These are phyloP conservation scores for Podosphaera xanthii DNA, from an alignment of 2,329 filamentous ascomycete species.

Conservation along the genomic window DNA sequence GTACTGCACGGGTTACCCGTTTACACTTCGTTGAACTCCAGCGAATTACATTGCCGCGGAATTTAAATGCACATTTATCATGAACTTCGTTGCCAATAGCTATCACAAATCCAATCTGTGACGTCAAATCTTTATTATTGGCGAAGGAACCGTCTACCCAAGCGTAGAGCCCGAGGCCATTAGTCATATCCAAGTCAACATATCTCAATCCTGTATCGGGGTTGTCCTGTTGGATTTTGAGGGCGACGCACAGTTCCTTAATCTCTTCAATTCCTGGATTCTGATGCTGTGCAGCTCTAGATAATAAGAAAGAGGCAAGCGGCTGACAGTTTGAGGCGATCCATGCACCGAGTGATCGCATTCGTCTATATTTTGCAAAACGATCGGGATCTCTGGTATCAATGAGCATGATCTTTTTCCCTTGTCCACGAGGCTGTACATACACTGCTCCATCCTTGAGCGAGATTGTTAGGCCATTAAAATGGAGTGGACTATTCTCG, in stretches of 20 bases:
- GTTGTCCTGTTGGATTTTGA: neutral
- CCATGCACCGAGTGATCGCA: neutral
- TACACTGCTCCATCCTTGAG: neutral
- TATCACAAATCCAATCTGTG: neutral
- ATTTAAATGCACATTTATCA: neutral
- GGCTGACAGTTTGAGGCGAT: neutral
- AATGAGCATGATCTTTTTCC: neutral
- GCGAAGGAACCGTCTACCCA: neutral
- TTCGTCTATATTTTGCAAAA: neutral
- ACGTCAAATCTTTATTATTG: neutral
- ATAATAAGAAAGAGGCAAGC: neutral
- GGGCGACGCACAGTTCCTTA: neutral
- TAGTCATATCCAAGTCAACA: neutral
- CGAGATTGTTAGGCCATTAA: neutral
- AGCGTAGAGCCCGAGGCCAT: neutral
- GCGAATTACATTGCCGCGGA: neutral
- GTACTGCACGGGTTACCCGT: neutral
- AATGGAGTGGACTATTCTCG: neutral
- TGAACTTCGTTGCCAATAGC: neutral
- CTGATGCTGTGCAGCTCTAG: neutral
- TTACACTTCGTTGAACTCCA: neutral
- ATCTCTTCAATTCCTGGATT: neutral
- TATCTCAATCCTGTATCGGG: neutral
- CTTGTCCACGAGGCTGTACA: neutral
- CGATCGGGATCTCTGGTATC: neutral